These are phyloP conservation scores for Nakazawaea wyomingensis DNA, from an alignment of 805 yeast species.

Conservation along the genomic window DNA sequence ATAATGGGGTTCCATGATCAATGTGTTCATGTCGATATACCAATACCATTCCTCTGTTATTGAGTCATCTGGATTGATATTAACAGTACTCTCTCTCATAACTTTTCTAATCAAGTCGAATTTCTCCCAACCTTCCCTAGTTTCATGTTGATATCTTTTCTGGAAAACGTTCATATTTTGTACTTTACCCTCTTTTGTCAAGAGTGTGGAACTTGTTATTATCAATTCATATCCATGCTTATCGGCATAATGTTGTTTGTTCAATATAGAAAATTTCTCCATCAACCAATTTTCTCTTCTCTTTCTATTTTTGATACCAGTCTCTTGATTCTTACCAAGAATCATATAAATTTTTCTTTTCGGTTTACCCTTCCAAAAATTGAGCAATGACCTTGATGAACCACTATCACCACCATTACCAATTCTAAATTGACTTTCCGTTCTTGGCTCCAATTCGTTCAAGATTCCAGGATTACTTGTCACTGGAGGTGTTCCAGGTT, in stretches of 20 bases:
- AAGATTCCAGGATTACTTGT: slow-evolving; percentile 24
- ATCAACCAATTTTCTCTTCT: slow-evolving; percentile 38
- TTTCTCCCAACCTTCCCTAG: slow-evolving; percentile 43
- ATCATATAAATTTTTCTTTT: slow-evolving; percentile 30
- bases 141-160: slow-evolving; percentile 44
- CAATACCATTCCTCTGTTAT: slow-evolving; percentile 33
- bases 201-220: slow-evolving; percentile 21
- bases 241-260: slow-evolving; percentile 43
- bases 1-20: slow-evolving; percentile 35
- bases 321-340: slow-evolving; percentile 35
- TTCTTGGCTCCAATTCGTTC: slow-evolving; percentile 12
- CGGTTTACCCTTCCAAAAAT: slow-evolving; percentile 13
- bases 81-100: slow-evolving; percentile 26
- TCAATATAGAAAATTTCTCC: slow-evolving; percentile 41
- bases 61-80: slow-evolving; percentile 17
- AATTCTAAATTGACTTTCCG: not conserved
- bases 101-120: slow-evolving; percentile 30
- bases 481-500: slow-evolving; percentile 24
- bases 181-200: slow-evolving; percentile 18
- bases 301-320: slow-evolving; percentile 35
- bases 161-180: slow-evolving; percentile 38
- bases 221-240: slow-evolving; percentile 44
- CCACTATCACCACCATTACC: no score
- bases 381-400: not conserved
- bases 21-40: slow-evolving; percentile 35